Base-by-base conservation (phyloP, 1,284 basidiomycete genomes). In the Pseudomicrostroma phylloplanum region DNA sequence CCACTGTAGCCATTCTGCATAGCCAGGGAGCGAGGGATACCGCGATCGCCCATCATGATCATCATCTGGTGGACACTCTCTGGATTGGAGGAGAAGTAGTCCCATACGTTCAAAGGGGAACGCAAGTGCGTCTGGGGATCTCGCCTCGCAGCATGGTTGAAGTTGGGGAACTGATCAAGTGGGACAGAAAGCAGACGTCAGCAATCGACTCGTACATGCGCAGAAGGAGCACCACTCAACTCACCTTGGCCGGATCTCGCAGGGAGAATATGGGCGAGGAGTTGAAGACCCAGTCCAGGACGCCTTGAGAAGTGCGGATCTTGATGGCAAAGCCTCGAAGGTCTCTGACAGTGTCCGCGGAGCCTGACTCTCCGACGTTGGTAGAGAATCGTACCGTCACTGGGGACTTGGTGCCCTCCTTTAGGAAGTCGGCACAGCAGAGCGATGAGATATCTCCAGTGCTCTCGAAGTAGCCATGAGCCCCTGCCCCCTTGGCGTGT, bases 131-230 rank as follows among this genome's bases (percentile, higher is more conserved):
- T 91, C 79, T 91, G 89, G 21, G 91, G 91, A 81, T 89, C 87
- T 74, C 91, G 86, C 85, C 96, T 94, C 81, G 92, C 90, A 41
- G 91, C 92, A 83, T 94, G 92, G 73, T 94, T 93, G 82, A 96
- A 93, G 82, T 91, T 86, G 8, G 83, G 83, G 77, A 85, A 85
- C 46, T 36, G 30, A 36, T 36, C 30, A 36, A 36, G 30, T 3
- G 4, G 9, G 9, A 58, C 55, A 36, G 30, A 36, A 36, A 36
- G 30, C 9, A 36, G 30, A 36, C 4, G 30, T 36, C 30, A 36
- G 30, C 30, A 36, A 4, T 36, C 30, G 30, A 9, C 9, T 9
- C 30, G 4, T 36, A 36, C 9, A 3, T 36, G 46, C 46, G 46
- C n/a, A 17, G 46, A 48, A 6, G 17, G 6, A 48, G 59, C 58